Conservation (phyloP, 768 basidiomycete species). For the Tricholoma flavovirens region DNA sequence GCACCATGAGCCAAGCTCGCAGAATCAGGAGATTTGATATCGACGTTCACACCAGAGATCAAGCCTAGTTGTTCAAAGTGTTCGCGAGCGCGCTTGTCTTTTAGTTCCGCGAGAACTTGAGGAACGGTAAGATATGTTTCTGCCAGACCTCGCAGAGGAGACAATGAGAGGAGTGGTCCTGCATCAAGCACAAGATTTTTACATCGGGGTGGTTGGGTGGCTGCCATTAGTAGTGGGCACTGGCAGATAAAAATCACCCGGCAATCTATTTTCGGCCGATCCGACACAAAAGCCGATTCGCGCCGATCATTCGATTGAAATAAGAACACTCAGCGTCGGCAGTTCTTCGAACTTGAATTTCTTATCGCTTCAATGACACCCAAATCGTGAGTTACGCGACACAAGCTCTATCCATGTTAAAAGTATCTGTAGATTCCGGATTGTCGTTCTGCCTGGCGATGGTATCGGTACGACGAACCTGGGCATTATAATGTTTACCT, state of each 20-base stretch:
- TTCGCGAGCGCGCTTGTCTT: slow-evolving; percentile 81
- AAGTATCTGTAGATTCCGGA: slow-evolving; percentile 57
- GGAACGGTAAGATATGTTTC: slow-evolving; percentile 83
- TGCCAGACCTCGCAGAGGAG: slow-evolving; percentile 86
- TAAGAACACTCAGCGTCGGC: background rate
- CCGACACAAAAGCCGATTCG: too few relatives aligned
- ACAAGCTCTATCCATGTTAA: background rate
- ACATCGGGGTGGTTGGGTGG: slow-evolving; percentile 40
- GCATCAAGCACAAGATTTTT: slow-evolving; percentile 88
- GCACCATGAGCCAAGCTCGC: slow-evolving; percentile 60
- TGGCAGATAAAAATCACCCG: background rate
- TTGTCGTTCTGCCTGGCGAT: slow-evolving; percentile 92
- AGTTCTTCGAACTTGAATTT: slow-evolving; percentile 7
- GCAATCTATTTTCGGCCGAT: slow-evolving; percentile 4
- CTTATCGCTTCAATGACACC: slow-evolving; percentile 28
- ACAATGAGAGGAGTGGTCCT: slow-evolving; percentile 84
- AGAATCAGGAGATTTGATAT: slow-evolving; percentile 65
- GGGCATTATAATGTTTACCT: background rate
- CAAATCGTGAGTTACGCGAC: slow-evolving; percentile 34
- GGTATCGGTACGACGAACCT: slow-evolving; percentile 81
- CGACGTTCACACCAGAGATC: slow-evolving; percentile 68
- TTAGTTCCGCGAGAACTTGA: slow-evolving; percentile 84
- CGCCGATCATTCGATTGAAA: slow-evolving; percentile 6
- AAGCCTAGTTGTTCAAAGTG: slow-evolving; percentile 79
- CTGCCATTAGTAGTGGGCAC: slow-evolving; percentile 8